These are phyloP conservation scores for Corylus heterophylla DNA, from an alignment of 306 rosid species.

Conservation along the genomic window DNA sequence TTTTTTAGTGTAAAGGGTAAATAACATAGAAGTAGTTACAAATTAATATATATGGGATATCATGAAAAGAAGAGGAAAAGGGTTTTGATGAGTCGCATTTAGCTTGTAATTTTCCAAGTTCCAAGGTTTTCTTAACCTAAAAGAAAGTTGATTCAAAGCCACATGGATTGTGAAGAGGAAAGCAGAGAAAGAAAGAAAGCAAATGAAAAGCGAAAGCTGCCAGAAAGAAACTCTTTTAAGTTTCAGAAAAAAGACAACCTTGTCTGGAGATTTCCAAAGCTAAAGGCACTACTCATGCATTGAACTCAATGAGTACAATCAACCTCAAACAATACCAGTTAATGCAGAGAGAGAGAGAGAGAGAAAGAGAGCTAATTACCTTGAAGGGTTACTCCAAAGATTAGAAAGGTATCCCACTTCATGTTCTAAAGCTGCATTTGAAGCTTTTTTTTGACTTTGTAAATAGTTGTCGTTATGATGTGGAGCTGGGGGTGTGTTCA, in stretches of 20 bases:
- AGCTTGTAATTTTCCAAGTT: not conserved
- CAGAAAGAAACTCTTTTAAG: slow-evolving; percentile 43
- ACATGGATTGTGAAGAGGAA: slow-evolving; percentile 37
- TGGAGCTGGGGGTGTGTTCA: slow-evolving; percentile 45
- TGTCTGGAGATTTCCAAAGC: slow-evolving; percentile 31
- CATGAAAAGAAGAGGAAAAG: not conserved
- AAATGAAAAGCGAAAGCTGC: slow-evolving; percentile 52
- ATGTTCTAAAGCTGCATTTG: slow-evolving; percentile 47
- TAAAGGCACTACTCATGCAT: slow-evolving; percentile 24
- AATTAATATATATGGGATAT: not conserved
- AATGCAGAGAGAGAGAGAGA: slow-evolving; percentile 4
- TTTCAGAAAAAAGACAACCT: slow-evolving; percentile 39
- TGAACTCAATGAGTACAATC: slow-evolving; percentile 1
- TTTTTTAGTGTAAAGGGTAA: not conserved
- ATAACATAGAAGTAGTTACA: not conserved
- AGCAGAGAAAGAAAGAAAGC: slow-evolving; percentile 32
- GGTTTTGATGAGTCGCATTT: not conserved
- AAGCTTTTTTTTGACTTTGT: slow-evolving; percentile 43
- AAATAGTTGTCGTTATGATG: slow-evolving; percentile 48
- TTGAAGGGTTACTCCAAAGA: slow-evolving; percentile 65
- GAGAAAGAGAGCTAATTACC: slow-evolving; percentile 42
- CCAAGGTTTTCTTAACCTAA: not conserved
- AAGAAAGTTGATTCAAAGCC: slow-evolving; percentile 11
- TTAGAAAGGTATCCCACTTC: slow-evolving; percentile 48
- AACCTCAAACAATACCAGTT: slow-evolving; percentile 10